Evolutionary conservation across 805 yeast genomes (phyloP).

Genomic region (Saccharomycopsis amapae): DNA sequence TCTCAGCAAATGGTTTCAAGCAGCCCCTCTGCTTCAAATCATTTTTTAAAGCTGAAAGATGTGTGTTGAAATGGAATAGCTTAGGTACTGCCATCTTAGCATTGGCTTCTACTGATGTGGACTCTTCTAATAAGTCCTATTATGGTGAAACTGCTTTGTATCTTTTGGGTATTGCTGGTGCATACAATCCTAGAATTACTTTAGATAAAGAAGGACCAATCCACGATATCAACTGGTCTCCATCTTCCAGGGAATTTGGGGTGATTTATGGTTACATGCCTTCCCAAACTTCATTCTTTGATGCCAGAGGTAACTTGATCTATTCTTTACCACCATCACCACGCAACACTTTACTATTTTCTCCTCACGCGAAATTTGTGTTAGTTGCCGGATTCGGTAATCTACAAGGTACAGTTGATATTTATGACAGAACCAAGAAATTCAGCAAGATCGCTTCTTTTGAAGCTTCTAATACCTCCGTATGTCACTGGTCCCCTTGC

Average conservation of each 20-base stretch:
- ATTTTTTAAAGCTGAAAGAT: conserved; percentile 92
- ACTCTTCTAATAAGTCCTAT: conserved; percentile 85
- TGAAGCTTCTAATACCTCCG: conserved; percentile 92
- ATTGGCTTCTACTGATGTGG: conserved; percentile 92
- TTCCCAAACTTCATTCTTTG: conserved; percentile 88
- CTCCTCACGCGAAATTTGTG: conserved; percentile 89
- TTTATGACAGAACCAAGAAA: conserved; percentile 84
- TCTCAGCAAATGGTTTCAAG: conserved; percentile 47
- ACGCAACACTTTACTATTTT: conserved; percentile 81
- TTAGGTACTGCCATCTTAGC: conserved; percentile 93
- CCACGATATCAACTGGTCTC: conserved; percentile 97
- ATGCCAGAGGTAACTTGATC: conserved; percentile 83
- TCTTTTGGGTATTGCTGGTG: conserved; percentile 84
- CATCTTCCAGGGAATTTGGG: conserved; percentile 92
- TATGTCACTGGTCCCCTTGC: conserved; percentile 96
- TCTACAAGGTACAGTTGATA: conserved; percentile 92
- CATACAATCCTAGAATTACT: conserved; percentile 81
- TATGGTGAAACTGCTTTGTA: conserved; percentile 95
- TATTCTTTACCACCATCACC: conserved; percentile 81
- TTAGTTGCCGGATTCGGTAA: conserved; percentile 97
- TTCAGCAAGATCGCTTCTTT: conserved; percentile 73
- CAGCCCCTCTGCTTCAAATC: conserved; percentile 81
- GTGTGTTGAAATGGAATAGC: conserved; percentile 87
- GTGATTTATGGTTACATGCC: conserved; percentile 98
- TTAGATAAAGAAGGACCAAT: conserved; percentile 83